These are phyloP conservation scores for Aquilaria malaccensis DNA, from an alignment of 345 rosid species.

Conservation along the genomic window DNA sequence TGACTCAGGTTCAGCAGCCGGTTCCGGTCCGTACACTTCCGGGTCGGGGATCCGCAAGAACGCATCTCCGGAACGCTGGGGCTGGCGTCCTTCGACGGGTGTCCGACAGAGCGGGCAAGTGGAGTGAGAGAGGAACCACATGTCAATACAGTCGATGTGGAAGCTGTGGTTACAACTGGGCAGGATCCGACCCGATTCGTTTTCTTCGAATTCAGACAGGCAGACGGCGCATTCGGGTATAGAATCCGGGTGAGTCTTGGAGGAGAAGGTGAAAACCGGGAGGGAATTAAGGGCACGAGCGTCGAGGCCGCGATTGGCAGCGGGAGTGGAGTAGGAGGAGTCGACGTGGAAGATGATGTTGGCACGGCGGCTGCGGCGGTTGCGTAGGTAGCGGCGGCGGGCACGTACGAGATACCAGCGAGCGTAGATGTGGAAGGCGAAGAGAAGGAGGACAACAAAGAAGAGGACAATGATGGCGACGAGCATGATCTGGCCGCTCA, in stretches of 20 bases:
- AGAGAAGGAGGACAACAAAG: constrained; percentile 58
- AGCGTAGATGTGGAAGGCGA: constrained; percentile 73
- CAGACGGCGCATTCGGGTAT: constrained; percentile 74
- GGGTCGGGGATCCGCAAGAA: constrained; percentile 10
- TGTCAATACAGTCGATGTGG: constrained; percentile 84
- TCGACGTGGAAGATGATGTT: constrained; percentile 51
- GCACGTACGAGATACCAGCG: constrained; percentile 80
- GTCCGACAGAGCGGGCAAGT: constrained; percentile 92
- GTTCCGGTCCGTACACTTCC: constrained; percentile 16
- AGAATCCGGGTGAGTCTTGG: constrained; percentile 31
- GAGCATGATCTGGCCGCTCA: constrained; percentile 72
- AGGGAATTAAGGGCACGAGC: constrained; percentile 47
- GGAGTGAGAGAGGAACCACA: constrained; percentile 95
- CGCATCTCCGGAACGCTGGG: constrained; percentile 8
- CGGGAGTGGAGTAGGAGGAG: not conserved
- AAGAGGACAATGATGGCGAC: constrained; percentile 55
- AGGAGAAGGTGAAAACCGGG: constrained; percentile 58
- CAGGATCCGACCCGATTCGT: constrained; percentile 66
- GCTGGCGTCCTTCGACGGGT: constrained; percentile 36
- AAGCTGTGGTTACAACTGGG: constrained; percentile 83
- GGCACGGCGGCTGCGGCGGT: constrained; percentile 34
- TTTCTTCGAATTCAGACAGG: constrained; percentile 70
- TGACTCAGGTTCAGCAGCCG: constrained; percentile 23
- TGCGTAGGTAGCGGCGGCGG: constrained; percentile 39
- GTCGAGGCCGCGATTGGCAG: constrained; percentile 49